Percentiles rank a stretch among this genome's conserved stretches.
These are phyloP conservation scores for Moricandia arvensis DNA, from an alignment of 345 rosid genomes.

Conservation along the genomic window DNA sequence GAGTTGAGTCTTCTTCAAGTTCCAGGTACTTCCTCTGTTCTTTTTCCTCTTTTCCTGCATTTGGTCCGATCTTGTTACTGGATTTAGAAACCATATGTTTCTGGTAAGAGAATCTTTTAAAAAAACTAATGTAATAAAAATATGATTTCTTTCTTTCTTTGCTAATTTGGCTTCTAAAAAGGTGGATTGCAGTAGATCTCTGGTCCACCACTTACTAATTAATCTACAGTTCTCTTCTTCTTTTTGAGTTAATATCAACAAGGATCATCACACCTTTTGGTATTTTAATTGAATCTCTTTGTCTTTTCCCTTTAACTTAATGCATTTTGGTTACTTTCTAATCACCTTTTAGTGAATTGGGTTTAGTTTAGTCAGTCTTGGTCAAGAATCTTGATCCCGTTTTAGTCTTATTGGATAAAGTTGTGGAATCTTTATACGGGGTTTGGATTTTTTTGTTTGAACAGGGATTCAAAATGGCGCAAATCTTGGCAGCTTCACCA, in stretches of 20 bases:
- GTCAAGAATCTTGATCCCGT: slow-evolving; percentile 18
- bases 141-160: slow-evolving; percentile 22
- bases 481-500: slow-evolving; percentile 70
- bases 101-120: slow-evolving; percentile 19
- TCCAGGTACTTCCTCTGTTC: slow-evolving; percentile 14
- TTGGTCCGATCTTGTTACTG: slow-evolving; percentile 15
- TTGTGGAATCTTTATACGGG: slow-evolving; percentile 14
- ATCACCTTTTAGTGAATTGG: background rate
- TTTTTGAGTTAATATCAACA: background rate
- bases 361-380: slow-evolving; percentile 5
- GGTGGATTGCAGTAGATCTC: slow-evolving; percentile 19
- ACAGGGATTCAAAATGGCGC: slow-evolving; percentile 66
- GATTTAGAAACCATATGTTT: slow-evolving; percentile 23
- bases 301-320: slow-evolving; percentile 3
- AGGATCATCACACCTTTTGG: slow-evolving; percentile 29
- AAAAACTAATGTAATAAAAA: background rate
- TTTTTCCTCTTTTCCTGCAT: background rate
- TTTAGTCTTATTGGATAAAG: background rate
- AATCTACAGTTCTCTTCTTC: slow-evolving; percentile 12
- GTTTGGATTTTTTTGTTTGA: slow-evolving; percentile 8
- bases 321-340: background rate
- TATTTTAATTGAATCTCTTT: slow-evolving; percentile 29
- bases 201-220: slow-evolving; percentile 31
- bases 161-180: slow-evolving; percentile 6
- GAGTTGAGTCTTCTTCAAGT: slow-evolving; percentile 24